Evolutionary conservation across 2,329 filamentous ascomycete species (phyloP).

Genomic region (Apiospora marii): DNA sequence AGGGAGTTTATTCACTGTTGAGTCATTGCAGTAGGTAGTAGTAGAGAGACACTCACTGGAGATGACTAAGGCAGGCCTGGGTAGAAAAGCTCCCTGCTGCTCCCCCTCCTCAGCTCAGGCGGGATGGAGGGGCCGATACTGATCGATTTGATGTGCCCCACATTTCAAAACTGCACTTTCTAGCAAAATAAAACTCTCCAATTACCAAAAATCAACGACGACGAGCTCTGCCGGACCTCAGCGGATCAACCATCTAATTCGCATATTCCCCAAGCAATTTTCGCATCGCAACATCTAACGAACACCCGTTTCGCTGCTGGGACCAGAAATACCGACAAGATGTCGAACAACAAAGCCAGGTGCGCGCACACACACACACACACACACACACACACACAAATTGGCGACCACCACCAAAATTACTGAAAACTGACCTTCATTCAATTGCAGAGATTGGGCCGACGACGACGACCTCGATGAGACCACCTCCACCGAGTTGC

Average conservation of each 20-base stretch:
- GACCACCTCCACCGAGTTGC: constrained; percentile 69
- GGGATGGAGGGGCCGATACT: constrained; percentile 20
- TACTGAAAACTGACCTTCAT: constrained; percentile 12
- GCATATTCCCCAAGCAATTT: background rate
- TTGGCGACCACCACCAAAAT: background rate
- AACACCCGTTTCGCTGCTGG: background rate
- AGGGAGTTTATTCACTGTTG: background rate
- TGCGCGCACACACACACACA: constrained; percentile 22
- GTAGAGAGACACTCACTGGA: background rate
- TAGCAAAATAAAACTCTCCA: constrained; percentile 12
- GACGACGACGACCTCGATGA: constrained; percentile 92
- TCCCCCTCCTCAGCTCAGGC: background rate
- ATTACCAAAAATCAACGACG: constrained; percentile 8
- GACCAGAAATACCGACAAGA: constrained; percentile 22
- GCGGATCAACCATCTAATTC: background rate
- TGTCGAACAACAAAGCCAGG: constrained; percentile 30
- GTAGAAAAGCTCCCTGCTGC: background rate
- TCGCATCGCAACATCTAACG: background rate
- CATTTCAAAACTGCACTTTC: constrained; percentile 22
- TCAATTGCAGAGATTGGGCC: constrained; percentile 76
- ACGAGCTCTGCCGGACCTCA: background rate
- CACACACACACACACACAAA: constrained; percentile 15
- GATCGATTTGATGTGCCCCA: constrained; percentile 3
- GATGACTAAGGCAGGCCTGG: background rate
- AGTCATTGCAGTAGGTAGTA: background rate